phyloP scores from a whole-genome alignment of 257 asterid genomes.

The Oldenlandia corymbosa region DNA sequence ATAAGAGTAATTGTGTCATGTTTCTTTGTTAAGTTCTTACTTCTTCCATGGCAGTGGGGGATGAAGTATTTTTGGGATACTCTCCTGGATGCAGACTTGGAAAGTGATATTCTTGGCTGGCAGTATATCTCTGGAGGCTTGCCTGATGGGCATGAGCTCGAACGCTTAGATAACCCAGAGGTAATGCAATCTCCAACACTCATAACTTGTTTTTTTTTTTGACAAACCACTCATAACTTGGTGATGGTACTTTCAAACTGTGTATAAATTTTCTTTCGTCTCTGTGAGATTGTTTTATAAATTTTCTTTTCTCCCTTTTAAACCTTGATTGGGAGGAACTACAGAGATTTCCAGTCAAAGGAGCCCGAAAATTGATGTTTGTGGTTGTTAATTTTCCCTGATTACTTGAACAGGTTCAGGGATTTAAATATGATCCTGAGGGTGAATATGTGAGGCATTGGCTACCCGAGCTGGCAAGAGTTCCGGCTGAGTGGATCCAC shows the following conservation, averaged over 20 bases:
- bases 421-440: slow-evolving; percentile 75
- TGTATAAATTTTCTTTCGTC: background rate
- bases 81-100: slow-evolving; percentile 89
- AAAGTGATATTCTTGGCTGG: slow-evolving; percentile 90
- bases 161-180: slow-evolving; percentile 89
- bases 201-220: too few relatives aligned
- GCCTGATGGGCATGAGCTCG: slow-evolving; percentile 91
- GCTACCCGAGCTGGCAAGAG: slow-evolving; percentile 83
- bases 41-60: slow-evolving; percentile 98
- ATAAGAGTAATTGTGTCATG: slow-evolving; percentile 77
- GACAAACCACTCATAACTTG: background rate
- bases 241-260: background rate
- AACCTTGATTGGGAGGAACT: background rate
- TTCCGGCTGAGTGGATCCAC: slow-evolving; percentile 94
- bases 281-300: too few relatives aligned
- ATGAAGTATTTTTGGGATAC: slow-evolving; percentile 98
- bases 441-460: slow-evolving; percentile 84
- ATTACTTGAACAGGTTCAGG: slow-evolving; percentile 53
- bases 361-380: slow-evolving; percentile 3
- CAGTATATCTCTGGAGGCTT: slow-evolving; percentile 86
- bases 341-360: background rate
- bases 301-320: background rate
- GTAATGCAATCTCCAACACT: slow-evolving; percentile 24
- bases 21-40: slow-evolving; percentile 76
- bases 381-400: background rate